A percentile compares a stretch with the other conserved stretches of the same genome.
Evolutionary conservation across 2,329 filamentous ascomycete species (phyloP).

Genomic region (Botryotinia convoluta): DNA sequence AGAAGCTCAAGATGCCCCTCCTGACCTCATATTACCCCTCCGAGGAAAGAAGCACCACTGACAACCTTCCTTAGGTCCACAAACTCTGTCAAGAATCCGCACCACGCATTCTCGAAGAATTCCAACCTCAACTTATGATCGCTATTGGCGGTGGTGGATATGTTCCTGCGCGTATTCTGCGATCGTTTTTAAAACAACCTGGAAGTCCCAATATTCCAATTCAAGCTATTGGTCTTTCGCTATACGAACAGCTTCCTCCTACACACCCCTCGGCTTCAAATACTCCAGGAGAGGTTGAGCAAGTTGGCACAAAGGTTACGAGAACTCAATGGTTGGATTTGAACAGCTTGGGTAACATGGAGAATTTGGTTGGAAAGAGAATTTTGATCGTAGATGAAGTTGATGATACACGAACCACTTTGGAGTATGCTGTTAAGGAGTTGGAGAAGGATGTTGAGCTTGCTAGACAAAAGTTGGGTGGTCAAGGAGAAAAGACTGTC

Average conservation of each 20-base stretch:
- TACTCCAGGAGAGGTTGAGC: conserved; percentile 54
- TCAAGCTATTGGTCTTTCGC: conserved; percentile 95
- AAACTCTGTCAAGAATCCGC: conserved; percentile 92
- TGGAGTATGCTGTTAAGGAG: conserved; percentile 91
- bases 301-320: conserved; percentile 87
- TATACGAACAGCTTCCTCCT: conserved; percentile 79
- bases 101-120: conserved; percentile 73
- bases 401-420: conserved; percentile 88
- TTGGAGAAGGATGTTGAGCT: conserved; percentile 89
- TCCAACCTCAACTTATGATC: conserved; percentile 95
- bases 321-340: conserved; percentile 98
- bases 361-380: conserved; percentile 85
- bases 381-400: conserved; percentile 94
- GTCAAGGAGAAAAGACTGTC: conserved; percentile 72
- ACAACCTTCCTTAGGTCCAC: conserved; percentile 67
- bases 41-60: conserved; percentile 23
- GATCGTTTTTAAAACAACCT: conserved; percentile 91
- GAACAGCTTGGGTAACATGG: conserved; percentile 75
- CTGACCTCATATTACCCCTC: conserved; percentile 20
- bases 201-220: conserved; percentile 94
- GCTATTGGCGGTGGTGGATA: conserved; percentile 97
- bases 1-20: conserved; percentile 6
- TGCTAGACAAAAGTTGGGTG: conserved; percentile 71
- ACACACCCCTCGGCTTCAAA: conserved; percentile 51
- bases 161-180: conserved; percentile 92